Conservation (phyloP, 129 eudicot species). For the Heracleum sosnowskyi region DNA sequence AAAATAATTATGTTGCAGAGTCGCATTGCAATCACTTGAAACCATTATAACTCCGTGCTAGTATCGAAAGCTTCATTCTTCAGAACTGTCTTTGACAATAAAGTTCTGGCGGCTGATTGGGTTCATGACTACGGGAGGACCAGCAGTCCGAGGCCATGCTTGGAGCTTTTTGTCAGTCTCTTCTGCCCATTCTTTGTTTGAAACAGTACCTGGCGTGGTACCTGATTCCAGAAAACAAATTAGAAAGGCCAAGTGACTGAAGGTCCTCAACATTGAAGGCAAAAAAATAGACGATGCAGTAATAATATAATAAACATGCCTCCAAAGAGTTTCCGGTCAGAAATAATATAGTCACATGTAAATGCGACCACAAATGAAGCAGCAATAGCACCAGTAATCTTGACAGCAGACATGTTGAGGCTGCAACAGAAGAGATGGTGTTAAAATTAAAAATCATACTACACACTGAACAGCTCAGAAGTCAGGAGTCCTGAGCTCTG, state of each 20-base stretch:
- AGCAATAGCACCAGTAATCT: constrained; percentile 37
- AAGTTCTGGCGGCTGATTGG: constrained; percentile 88
- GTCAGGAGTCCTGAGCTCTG: no score
- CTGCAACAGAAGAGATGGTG: constrained; percentile 8
- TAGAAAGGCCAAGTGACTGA: not conserved
- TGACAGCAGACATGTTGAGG: constrained; percentile 39
- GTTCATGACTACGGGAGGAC: constrained; percentile 95
- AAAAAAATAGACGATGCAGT: not conserved
- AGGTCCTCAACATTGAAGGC: not conserved
- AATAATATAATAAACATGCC: constrained; percentile 25
- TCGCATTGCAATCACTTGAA: not conserved
- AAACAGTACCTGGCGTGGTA: constrained; percentile 66
- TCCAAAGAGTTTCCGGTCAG: constrained; percentile 84
- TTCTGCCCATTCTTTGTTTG: constrained; percentile 68
- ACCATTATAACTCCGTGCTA: not conserved
- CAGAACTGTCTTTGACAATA: constrained; percentile 47
- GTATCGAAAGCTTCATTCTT: constrained; percentile 19
- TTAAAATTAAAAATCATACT: not conserved
- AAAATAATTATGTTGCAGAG: not conserved
- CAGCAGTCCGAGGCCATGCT: constrained; percentile 98
- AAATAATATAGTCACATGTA: constrained; percentile 33
- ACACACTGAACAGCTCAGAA: not conserved
- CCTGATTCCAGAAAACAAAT: constrained; percentile 31
- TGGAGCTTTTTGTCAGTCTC: constrained; percentile 88
- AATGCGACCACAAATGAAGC: constrained; percentile 57